phyloP scores from a whole-genome alignment of 129 eudicot genomes.

The Logfia minima region DNA sequence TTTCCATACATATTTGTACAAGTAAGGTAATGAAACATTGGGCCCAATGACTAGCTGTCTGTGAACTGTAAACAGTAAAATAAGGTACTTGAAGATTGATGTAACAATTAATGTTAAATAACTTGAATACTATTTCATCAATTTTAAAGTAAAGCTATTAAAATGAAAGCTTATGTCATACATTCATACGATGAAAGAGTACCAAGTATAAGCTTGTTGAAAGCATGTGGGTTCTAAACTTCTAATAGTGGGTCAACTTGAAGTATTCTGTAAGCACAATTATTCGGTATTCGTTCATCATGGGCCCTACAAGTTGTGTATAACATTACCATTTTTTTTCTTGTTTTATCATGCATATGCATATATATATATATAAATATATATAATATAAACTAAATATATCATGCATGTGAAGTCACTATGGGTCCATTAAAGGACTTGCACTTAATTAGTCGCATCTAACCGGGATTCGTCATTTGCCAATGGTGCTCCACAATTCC shows the following conservation, averaged over 20 bases:
- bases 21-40: not conserved
- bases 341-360: not conserved
- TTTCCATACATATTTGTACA: not conserved
- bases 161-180: not conserved
- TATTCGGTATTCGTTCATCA: not conserved
- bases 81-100: constrained; percentile 1
- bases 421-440: not conserved
- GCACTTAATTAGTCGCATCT: not conserved
- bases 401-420: not conserved
- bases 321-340: too few species aligned
- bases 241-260: not conserved
- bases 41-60: not conserved
- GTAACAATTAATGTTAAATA: not conserved
- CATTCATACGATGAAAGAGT: not conserved
- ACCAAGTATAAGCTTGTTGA: not conserved
- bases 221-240: constrained; percentile 4
- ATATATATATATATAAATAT: not conserved
- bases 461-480: not conserved
- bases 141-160: not conserved
- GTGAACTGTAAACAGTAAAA: constrained; percentile 6
- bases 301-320: not conserved
- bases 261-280: not conserved
- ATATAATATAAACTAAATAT: not conserved
- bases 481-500: not conserved
- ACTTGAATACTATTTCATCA: not conserved